Evolutionary conservation across 441 rosid genomes (phyloP), one percentile per base, ranked within the genome.

Genomic region (Hura crepitans): DNA sequence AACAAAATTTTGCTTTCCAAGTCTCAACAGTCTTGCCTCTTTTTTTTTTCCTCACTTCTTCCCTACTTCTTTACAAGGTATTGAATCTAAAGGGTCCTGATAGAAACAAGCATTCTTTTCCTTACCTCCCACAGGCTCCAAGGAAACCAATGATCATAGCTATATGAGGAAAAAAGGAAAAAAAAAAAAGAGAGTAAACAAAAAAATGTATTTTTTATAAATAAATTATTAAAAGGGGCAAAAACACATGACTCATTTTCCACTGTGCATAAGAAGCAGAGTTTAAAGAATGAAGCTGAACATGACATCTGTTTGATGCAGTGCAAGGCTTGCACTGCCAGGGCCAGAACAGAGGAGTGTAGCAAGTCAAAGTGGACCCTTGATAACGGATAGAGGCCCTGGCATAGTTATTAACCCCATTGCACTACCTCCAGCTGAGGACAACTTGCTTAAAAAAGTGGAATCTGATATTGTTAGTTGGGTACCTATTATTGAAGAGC

Each of bases 251-350:
- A 53, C 37, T 74, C 17, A 46, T 62, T 37, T 64, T 65, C 63
- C 23, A 50, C 42, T 45, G 42, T 17, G 20, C 33, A 25, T 58
- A 54, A 63, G 27, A 50, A 35, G 61, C 51, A 75, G 68, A 60
- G 62, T 65, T 70, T 56, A 20, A 49, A 63, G 54, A 62, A 31
- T 63, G 46, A 50, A 63, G 64, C 50, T 63, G 30, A 72, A 74
- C 65, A 50, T 47, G 47, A 59, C 81, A 59, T 63, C 33, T 74
- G 63, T 80, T 72, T 79, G 72, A 65, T 71, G 81, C 87, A 96
- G 99, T 83, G 96, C 99, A 68, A 91, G 96, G 78, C 92, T 96
- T 73, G 90, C 94, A 60, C 81, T 96, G 66, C 97, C 98, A 57
- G 98, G 90, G 22, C 91, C 97, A 77, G 97, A 87, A 69, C 93